phyloP scores from a whole-genome alignment of 768 basidiomycete genomes.

The Leccinum imitatum region DNA sequence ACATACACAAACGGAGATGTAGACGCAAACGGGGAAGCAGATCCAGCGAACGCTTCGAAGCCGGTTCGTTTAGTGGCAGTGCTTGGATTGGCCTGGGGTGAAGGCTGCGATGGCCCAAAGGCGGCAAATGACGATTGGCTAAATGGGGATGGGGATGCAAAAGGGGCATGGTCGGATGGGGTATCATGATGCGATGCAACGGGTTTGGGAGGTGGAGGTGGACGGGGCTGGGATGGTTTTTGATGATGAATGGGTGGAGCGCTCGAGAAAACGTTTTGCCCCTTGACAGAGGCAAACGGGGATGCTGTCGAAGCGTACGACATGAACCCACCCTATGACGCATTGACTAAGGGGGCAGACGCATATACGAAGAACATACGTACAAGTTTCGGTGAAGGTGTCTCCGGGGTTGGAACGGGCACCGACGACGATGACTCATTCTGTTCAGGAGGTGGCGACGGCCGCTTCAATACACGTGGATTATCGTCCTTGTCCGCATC shows the following conservation, averaged over 20 bases:
- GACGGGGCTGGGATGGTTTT: slow-evolving; percentile 24
- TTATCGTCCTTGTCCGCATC: slow-evolving; percentile 63
- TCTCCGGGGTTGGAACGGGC: slow-evolving; percentile 11
- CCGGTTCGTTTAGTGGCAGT: slow-evolving; percentile 51
- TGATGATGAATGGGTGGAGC: slow-evolving; percentile 28
- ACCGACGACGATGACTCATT: slow-evolving; percentile 19
- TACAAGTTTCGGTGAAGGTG: slow-evolving; percentile 48
- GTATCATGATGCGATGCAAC: slow-evolving; percentile 23
- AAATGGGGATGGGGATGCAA: slow-evolving; percentile 25
- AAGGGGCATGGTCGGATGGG: slow-evolving; percentile 19
- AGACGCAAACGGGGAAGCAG: slow-evolving; percentile 50
- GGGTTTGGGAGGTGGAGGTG: slow-evolving; percentile 23
- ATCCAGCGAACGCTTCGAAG: slow-evolving; percentile 56
- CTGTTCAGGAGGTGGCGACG: slow-evolving; percentile 68
- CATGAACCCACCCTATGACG: slow-evolving; percentile 66
- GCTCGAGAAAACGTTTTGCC: slow-evolving; percentile 50
- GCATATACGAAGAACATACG: slow-evolving; percentile 22
- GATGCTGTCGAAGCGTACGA: slow-evolving; percentile 75
- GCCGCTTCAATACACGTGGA: slow-evolving; percentile 57
- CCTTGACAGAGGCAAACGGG: slow-evolving; percentile 73
- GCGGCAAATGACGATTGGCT: slow-evolving; percentile 23
- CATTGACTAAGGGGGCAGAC: slow-evolving; percentile 8
- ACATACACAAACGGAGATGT: slow-evolving; percentile 33
- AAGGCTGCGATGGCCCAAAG: slow-evolving; percentile 16
- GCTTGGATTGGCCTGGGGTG: slow-evolving; percentile 26